Conservation (phyloP, 495 filamentous ascomycete genomes). For the Penicillium macrosclerotiorum region DNA sequence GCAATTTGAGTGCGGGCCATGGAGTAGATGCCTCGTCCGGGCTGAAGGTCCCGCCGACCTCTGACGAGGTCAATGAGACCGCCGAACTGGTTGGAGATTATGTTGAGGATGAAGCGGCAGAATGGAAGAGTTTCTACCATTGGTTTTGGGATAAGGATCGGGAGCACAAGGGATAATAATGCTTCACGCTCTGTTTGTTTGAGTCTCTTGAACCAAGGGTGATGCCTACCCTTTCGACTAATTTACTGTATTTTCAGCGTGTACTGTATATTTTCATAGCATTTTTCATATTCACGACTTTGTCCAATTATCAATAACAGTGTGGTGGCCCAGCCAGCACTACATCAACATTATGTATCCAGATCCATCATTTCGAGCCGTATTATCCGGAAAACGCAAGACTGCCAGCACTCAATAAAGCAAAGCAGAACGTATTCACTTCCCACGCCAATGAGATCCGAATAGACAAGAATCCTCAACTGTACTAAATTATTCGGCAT, state of each 20-base stretch:
- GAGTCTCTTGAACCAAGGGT: too few relatives aligned
- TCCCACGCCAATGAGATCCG: neutral
- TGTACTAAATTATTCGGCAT: neutral
- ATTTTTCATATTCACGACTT: neutral
- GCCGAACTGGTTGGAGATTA: conserved; percentile 49
- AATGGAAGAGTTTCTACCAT: conserved; percentile 45
- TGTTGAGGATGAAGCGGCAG: conserved; percentile 43
- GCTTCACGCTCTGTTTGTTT: too few relatives aligned
- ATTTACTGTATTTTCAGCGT: neutral
- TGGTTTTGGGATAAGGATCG: conserved; percentile 45
- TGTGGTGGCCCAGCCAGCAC: neutral
- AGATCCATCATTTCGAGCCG: neutral
- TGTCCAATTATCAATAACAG: neutral
- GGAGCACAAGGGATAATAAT: conserved; percentile 13
- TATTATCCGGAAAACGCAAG: too few relatives aligned
- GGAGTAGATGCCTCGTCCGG: conserved; percentile 26
- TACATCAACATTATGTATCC: neutral
- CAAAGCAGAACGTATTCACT: too few relatives aligned
- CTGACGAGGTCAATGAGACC: conserved; percentile 41
- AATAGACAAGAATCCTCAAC: neutral
- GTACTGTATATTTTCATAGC: conserved; percentile 7
- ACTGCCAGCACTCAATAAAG: too few relatives aligned
- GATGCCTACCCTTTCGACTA: neutral
- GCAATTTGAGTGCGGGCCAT: neutral
- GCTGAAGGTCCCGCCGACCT: conserved; percentile 14